These are phyloP conservation scores for Cladochytrium tenue DNA, from an alignment of 371 early-diverging fungal species.

Conservation along the genomic window DNA sequence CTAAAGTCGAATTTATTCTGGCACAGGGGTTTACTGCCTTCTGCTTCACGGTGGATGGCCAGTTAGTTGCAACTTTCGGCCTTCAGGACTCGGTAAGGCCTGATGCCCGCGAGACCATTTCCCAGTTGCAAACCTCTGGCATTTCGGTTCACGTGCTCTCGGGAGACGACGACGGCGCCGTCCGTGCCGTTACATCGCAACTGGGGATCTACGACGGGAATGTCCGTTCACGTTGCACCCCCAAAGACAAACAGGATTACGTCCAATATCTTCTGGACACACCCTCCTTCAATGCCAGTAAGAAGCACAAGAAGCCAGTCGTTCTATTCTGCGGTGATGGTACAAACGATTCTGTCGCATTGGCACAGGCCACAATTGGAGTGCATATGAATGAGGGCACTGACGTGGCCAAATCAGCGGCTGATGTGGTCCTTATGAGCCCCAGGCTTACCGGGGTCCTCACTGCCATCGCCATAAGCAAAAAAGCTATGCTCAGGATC, in stretches of 20 bases:
- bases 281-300: background rate
- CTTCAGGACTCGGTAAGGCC: background rate
- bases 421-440: background rate
- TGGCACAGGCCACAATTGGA: background rate
- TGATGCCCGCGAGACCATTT: background rate
- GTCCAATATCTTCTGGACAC: background rate
- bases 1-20: background rate
- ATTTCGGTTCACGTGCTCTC: background rate
- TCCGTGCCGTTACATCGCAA: background rate
- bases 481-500: background rate
- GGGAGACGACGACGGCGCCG: background rate
- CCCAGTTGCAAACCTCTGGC: background rate
- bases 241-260: background rate
- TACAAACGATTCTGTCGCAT: background rate
- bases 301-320: background rate
- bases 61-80: background rate
- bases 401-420: background rate
- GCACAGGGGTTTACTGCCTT: background rate
- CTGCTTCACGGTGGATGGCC: background rate
- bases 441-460: background rate
- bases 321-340: background rate
- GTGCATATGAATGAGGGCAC: background rate
- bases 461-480: background rate
- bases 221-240: background rate
- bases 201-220: background rate